Evolutionary conservation across 2,329 filamentous ascomycete genomes (phyloP), one percentile per base, ranked within the genome.

Genomic region (Penicillium paneum): DNA sequence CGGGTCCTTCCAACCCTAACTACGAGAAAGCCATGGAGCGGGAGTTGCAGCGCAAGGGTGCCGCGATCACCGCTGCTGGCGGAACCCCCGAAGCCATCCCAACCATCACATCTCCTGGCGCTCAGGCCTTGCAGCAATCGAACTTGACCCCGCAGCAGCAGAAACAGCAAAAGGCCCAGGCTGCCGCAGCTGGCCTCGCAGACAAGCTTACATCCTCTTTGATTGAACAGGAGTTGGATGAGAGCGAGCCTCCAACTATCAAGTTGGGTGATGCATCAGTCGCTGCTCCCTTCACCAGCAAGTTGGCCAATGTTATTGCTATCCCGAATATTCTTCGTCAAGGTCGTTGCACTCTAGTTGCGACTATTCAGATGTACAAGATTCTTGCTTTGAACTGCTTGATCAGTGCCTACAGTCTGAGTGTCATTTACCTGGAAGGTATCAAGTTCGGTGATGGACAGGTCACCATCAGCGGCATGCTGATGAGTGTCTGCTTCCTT

Each of bases 361-460:
- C 94, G 31, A 99, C 94, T 0, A 97, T 99, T 62, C 94, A 99
- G 79, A 99, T 99, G 93, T 99, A 99, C 85, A 99, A 97, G 83
- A 99, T 99, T 66, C 84, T 99, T 48, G 94, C 94, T 8, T 80
- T 99, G 56, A 99, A 99, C 80, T 99, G 94, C 72, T 81, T 99
- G 65, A 99, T 99, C 71, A 96, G 90, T 65, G 94, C 94, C 35
- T 99, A 99, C 84, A 96, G 91, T 74, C 77, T 99, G 70, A 95
- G 90, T 73, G 94, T 99, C 17, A 81, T 99, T 54, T 99, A 99
- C 70, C 84, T 99, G 1, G 93, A 97, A 67, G 94, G 94, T 60
- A 99, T 99, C 81, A 99, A 99, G 79, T 99, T 99, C 71, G 92
- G 94, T 53, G 94, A 99, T 71, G 91, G 92, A 4, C 94, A 99